Percentiles rank a stretch among this genome's conserved stretches.
These are phyloP conservation scores for Hygrophorus pudorinus DNA, from an alignment of 768 basidiomycete genomes.

Conservation along the genomic window DNA sequence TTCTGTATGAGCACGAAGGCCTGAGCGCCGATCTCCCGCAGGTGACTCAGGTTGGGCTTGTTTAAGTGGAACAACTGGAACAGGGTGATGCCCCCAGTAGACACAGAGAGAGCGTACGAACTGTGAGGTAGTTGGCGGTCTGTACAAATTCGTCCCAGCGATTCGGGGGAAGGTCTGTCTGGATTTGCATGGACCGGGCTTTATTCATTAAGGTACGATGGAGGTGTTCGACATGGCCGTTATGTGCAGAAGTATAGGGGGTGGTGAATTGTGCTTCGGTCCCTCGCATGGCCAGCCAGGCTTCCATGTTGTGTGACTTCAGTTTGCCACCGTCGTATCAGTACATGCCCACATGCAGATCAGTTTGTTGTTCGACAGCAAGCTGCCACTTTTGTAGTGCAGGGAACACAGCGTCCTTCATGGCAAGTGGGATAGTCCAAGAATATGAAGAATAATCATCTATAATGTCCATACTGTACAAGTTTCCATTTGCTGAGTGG, in stretches of 20 bases:
- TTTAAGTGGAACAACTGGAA: constrained; percentile 1
- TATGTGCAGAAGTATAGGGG: constrained; percentile 27
- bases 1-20: constrained; percentile 11
- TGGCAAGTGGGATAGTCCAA: constrained; percentile 24
- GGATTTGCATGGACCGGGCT: constrained; percentile 19
- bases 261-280: constrained; percentile 15
- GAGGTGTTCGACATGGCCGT: constrained; percentile 25
- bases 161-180: constrained; percentile 7
- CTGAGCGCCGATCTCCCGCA: constrained; percentile 23
- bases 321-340: constrained; percentile 17
- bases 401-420: constrained; percentile 17
- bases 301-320: constrained; percentile 12
- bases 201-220: constrained; percentile 25
- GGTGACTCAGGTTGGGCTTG: constrained; percentile 19
- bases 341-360: constrained; percentile 9
- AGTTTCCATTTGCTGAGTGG: constrained; percentile 10
- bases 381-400: constrained; percentile 21
- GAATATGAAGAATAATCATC: constrained; percentile 20
- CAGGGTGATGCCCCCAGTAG: no score
- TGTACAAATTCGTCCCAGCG: constrained; percentile 25
- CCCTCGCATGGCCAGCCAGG: constrained; percentile 7
- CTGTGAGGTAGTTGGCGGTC: constrained; percentile 14
- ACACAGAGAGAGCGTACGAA: background rate
- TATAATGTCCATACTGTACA: constrained; percentile 25
- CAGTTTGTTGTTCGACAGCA: constrained; percentile 14